A percentile compares a stretch with the other conserved stretches of the same genome.
phyloP scores from a whole-genome alignment of 1,139 yeast species.

The Citeromyces hawaiiensis region DNA sequence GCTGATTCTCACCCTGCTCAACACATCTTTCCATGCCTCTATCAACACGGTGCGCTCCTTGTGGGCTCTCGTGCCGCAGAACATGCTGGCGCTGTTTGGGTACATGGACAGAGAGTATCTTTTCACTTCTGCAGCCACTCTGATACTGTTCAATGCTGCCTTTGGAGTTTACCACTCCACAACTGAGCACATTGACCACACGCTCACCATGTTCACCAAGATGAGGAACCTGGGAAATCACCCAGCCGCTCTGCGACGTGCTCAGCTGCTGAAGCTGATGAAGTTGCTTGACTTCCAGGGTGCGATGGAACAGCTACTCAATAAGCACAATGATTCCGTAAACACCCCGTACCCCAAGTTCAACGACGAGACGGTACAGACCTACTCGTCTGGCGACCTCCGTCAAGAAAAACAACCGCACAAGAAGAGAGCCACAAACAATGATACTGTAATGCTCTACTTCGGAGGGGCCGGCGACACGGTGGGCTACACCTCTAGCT shows the following conservation, averaged over 20 bases:
- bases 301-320: slow-evolving; percentile 40
- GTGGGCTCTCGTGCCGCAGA: slow-evolving; percentile 61
- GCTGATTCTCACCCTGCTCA: slow-evolving; percentile 52
- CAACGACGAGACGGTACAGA: slow-evolving; percentile 4
- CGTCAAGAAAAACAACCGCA: slow-evolving; percentile 8
- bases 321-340: slow-evolving; percentile 41
- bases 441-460: slow-evolving; percentile 5
- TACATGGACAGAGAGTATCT: slow-evolving; percentile 84
- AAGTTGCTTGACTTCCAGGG: slow-evolving; percentile 58
- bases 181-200: slow-evolving; percentile 59
- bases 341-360: slow-evolving; percentile 13
- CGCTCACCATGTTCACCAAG: slow-evolving; percentile 52
- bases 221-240: slow-evolving; percentile 70
- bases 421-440: slow-evolving; percentile 6
- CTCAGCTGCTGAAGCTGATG: slow-evolving; percentile 54
- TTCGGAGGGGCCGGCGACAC: not conserved
- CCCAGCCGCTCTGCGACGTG: slow-evolving; percentile 65
- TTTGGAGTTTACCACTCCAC: slow-evolving; percentile 79
- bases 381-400: slow-evolving; percentile 7
- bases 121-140: slow-evolving; percentile 69
- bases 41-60: slow-evolving; percentile 64
- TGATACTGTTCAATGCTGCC: slow-evolving; percentile 64
- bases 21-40: slow-evolving; percentile 77
- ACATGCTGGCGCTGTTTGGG: slow-evolving; percentile 75
- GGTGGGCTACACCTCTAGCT: not conserved